These are phyloP conservation scores for Sporisorium exsertum DNA, from an alignment of 1,284 basidiomycete species.

Conservation along the genomic window DNA sequence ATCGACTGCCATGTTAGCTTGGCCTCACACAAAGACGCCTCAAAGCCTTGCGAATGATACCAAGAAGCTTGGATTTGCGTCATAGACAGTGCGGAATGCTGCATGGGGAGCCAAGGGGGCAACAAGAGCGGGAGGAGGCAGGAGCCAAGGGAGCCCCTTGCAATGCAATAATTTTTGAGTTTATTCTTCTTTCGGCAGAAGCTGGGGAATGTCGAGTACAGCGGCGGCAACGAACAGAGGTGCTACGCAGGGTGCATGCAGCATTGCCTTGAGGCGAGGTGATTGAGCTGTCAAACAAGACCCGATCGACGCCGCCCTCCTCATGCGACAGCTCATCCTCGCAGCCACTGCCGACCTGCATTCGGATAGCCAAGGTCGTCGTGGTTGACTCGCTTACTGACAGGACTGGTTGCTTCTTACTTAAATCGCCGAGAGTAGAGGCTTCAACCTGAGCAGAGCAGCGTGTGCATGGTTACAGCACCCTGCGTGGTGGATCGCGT, in stretches of 20 bases:
- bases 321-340: not conserved
- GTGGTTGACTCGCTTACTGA: not conserved
- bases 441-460: too few species aligned
- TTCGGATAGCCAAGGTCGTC: too few species aligned
- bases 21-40: not conserved
- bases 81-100: not conserved
- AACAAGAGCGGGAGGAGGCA: not conserved
- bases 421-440: not conserved
- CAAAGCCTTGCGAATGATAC: not conserved
- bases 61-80: not conserved
- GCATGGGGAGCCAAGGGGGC: not conserved
- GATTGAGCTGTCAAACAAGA: not conserved
- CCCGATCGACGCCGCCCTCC: not conserved
- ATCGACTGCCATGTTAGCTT: not conserved
- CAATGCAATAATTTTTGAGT: not conserved
- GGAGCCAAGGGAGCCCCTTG: not conserved
- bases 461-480: too few species aligned
- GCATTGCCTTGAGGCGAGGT: not conserved
- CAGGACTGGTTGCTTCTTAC: not conserved
- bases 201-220: slow-evolving; percentile 2
- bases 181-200: not conserved
- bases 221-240: not conserved
- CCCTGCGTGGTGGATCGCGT: too few species aligned
- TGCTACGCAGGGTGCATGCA: not conserved
- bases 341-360: not conserved